These are phyloP conservation scores for Trametes cingulata DNA, from an alignment of 768 basidiomycete genomes.

Conservation along the genomic window DNA sequence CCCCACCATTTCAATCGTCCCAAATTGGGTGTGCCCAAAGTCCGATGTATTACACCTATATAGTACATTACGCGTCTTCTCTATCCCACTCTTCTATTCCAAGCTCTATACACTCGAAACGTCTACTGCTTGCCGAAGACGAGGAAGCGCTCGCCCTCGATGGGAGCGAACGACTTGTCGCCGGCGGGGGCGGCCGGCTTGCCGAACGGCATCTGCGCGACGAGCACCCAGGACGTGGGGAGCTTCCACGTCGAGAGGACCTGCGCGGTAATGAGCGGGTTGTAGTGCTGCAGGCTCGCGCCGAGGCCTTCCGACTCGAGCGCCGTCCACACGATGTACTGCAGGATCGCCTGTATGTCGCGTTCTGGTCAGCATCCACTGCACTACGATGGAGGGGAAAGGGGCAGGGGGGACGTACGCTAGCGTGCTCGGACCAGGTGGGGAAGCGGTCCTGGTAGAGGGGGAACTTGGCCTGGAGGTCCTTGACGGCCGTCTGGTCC, in stretches of 20 bases:
- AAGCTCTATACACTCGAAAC: too few relatives aligned
- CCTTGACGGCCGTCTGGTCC: conserved; percentile 21
- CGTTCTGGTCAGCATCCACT: neutral
- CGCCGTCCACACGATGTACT: conserved; percentile 27
- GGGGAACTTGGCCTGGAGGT: conserved; percentile 21
- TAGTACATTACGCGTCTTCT: too few relatives aligned
- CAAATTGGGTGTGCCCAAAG: too few relatives aligned
- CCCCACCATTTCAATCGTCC: too few relatives aligned
- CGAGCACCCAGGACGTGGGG: conserved; percentile 21
- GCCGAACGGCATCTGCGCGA: conserved; percentile 25
- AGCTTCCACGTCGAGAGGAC: conserved; percentile 25
- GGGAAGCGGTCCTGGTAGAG: conserved; percentile 27
- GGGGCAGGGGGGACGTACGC: conserved; percentile 2
- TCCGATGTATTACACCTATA: too few relatives aligned
- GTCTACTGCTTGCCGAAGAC: conserved; percentile 22
- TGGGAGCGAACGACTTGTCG: conserved; percentile 20
- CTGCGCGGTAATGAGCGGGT: conserved; percentile 24
- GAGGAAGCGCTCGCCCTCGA: conserved; percentile 26
- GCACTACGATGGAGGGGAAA: neutral
- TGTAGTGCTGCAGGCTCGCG: conserved; percentile 28
- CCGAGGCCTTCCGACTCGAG: conserved; percentile 27
- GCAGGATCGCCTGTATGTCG: conserved; percentile 20
- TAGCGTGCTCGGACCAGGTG: conserved; percentile 21
- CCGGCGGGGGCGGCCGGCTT: conserved; percentile 20
- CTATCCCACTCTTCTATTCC: too few relatives aligned